Evolutionary conservation across 495 filamentous ascomycete genomes (phyloP), one percentile per base, ranked within the genome.

Genomic region (Darksidea phi): DNA sequence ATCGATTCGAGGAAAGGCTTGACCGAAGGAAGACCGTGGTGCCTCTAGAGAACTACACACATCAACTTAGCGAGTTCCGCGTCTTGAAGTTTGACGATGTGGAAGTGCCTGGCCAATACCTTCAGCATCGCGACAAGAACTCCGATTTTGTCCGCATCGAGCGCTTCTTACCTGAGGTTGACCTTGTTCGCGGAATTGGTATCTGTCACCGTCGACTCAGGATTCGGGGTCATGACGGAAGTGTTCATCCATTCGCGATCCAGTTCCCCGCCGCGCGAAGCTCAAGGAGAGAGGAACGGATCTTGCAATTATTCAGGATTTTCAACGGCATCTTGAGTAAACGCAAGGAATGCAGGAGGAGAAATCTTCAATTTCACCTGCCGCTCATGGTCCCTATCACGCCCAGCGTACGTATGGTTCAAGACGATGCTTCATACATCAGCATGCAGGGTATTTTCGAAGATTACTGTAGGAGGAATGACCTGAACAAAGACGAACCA

Each of bases 51-150:
- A 77, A 73, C 26, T 94, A 87, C 71, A 95, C 90, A 24, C 88
- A 88, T 20, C 88, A 94, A 67, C 83, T 99, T 46, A 96, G 90
- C 76, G 95, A 97, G 71, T 97, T 97, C 77, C 82, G 89, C 47
- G 97, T 96, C 77, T 86, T 91, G 70, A 97, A 96, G 71, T 96
- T 97, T 64, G 95, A 99, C 71, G 95, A 97, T 63, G 93, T 99
- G 43, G 95, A 99, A 75, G 85, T 99, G 45, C 95, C 95, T 0
- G 95, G 95, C 1, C 95, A 99, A 73, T 99, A 99, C 71, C 78
- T 99, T 47, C 83, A 92, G 65, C 95, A 95, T 73, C 91, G 91
- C 69, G 95, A 99, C 71, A 97, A 97, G 81, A 97, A 97, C 70
- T 89, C 94, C 67, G 95, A 97, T 71, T 97, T 99, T 69, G 85